These are phyloP conservation scores for Candida cerambycidarum DNA, from an alignment of 805 yeast genomes.

Conservation along the genomic window DNA sequence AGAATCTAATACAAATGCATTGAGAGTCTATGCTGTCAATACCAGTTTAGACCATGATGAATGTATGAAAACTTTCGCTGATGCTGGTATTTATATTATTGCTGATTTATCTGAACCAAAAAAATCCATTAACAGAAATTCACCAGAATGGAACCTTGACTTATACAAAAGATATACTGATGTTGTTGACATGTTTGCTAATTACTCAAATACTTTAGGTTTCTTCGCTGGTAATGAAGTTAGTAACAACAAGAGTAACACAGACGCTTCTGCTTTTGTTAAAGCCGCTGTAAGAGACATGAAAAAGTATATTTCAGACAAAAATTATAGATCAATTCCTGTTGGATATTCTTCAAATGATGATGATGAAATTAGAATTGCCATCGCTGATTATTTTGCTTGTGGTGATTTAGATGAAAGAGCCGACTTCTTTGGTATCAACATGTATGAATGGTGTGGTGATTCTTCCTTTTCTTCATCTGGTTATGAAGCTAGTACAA, in stretches of 20 bases:
- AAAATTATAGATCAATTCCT: constrained; percentile 76
- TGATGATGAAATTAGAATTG: constrained; percentile 75
- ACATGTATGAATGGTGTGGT: constrained; percentile 91
- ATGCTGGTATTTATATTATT: constrained; percentile 45
- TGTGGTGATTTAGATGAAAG: constrained; percentile 71
- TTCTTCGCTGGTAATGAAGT: constrained; percentile 99
- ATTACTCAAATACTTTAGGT: constrained; percentile 81
- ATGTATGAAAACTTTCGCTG: constrained; percentile 44
- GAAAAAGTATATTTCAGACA: constrained; percentile 66
- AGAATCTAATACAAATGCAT: constrained; percentile 40
- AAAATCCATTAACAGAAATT: constrained; percentile 69
- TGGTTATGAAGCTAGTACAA: constrained; percentile 71
- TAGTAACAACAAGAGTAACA: constrained; percentile 76
- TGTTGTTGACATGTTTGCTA: constrained; percentile 77
- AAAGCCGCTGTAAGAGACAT: constrained; percentile 94
- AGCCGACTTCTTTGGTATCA: constrained; percentile 79
- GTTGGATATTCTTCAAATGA: constrained; percentile 94
- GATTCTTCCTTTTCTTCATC: constrained; percentile 54
- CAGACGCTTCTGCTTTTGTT: constrained; percentile 89
- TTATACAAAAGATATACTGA: constrained; percentile 74
- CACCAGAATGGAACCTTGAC: constrained; percentile 75
- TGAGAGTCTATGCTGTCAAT: constrained; percentile 45
- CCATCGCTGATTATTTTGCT: constrained; percentile 79
- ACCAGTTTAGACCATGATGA: constrained; percentile 37
- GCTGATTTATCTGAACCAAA: constrained; percentile 66